Evolutionary conservation across 75 land plant genomes (phyloP).

Genomic region (Selaginella moellendorffii): DNA sequence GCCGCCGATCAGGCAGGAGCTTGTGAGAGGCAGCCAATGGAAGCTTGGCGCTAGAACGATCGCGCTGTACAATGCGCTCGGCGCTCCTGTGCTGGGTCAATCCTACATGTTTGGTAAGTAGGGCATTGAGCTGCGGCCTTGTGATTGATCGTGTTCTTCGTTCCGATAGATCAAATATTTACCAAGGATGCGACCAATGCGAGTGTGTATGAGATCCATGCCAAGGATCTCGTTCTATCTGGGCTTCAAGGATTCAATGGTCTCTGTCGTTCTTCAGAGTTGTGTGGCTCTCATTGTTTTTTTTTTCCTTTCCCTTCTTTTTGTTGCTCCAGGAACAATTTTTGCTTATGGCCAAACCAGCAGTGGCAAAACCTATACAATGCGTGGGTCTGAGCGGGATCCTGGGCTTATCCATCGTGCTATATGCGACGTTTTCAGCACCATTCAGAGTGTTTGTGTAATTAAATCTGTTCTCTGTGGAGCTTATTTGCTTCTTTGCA

Average conservation of each 20-base stretch:
- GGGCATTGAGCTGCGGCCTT: no score
- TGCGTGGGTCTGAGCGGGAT: not conserved
- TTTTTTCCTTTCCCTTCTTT: not conserved
- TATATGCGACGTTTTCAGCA: conserved; percentile 2
- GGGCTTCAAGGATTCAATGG: conserved; percentile 10
- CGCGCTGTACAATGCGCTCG: not conserved
- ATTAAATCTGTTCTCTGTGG: no score
- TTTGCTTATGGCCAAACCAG: conserved; percentile 7
- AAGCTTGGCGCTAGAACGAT: not conserved
- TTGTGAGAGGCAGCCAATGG: conserved; percentile 23
- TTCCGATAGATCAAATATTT: not conserved
- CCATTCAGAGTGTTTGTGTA: conserved; percentile 1
- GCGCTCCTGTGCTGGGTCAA: conserved; percentile 1
- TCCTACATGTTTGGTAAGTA: conserved; percentile 4
- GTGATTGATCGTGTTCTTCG: no score
- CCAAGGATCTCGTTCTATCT: conserved; percentile 8
- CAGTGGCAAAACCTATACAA: conserved; percentile 8
- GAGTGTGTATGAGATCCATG: conserved; percentile 2
- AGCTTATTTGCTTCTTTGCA: not conserved
- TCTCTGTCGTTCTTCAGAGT: not conserved
- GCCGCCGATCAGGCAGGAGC: conserved; percentile 46
- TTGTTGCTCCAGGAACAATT: not conserved
- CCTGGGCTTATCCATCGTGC: conserved; percentile 4
- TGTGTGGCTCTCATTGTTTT: not conserved
- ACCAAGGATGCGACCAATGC: not conserved